Evolutionary conservation across 129 eudicot genomes (phyloP).

Genomic region (Silybum marianum): DNA sequence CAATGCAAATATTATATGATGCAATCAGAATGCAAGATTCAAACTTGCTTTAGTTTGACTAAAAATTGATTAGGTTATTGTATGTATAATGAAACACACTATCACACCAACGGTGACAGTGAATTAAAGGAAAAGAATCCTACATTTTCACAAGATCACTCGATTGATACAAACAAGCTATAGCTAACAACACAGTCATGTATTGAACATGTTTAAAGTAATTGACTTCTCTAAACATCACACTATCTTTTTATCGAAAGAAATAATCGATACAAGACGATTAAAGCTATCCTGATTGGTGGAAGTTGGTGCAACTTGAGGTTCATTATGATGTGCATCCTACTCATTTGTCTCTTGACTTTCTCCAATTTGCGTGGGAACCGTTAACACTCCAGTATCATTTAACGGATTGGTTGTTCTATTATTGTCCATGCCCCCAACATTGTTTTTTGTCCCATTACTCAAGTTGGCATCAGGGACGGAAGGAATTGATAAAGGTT

Average conservation of each 20-base stretch:
- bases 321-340: too few species aligned
- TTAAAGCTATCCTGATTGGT: constrained; percentile 7
- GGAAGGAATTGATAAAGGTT: constrained; percentile 33
- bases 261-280: too few species aligned
- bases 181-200: too few species aligned
- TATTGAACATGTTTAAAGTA: too few species aligned
- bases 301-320: too few species aligned
- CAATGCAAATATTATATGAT: background rate
- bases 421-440: constrained; percentile 21
- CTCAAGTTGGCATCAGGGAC: constrained; percentile 12
- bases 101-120: too few species aligned
- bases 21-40: background rate
- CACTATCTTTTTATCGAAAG: too few species aligned
- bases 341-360: constrained; percentile 25
- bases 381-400: constrained; percentile 26
- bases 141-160: background rate
- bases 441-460: constrained; percentile 14
- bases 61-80: too few species aligned
- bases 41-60: background rate
- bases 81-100: too few species aligned
- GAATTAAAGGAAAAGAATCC: background rate
- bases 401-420: constrained; percentile 26
- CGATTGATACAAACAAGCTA: background rate
- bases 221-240: too few species aligned
- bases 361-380: constrained; percentile 30